These are phyloP conservation scores for Suhomyces sp. DNA, from an alignment of 805 yeast species.

Conservation along the genomic window DNA sequence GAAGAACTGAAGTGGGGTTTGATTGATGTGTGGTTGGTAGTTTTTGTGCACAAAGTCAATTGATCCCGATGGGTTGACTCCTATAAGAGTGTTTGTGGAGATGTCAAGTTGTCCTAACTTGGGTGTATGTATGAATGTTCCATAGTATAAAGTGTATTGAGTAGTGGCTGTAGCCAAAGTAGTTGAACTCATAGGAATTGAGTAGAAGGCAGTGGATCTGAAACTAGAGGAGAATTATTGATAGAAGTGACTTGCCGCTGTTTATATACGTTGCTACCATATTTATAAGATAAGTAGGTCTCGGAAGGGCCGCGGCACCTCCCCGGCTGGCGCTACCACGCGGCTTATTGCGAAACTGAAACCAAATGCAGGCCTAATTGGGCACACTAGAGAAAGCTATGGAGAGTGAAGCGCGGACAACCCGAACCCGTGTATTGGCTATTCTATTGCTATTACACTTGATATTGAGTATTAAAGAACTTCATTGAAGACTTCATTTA, in stretches of 20 bases:
- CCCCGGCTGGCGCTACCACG: neutral
- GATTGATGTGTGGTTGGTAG: slow-evolving; percentile 4
- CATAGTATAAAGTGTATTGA: slow-evolving; percentile 52
- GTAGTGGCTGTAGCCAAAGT: slow-evolving; percentile 4
- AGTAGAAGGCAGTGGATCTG: neutral
- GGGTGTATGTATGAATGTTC: slow-evolving; percentile 76
- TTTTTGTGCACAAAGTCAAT: slow-evolving; percentile 39
- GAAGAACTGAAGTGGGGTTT: neutral
- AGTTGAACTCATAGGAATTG: neutral
- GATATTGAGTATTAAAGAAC: neutral
- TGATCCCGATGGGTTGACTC: slow-evolving; percentile 57
- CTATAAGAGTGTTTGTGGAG: slow-evolving; percentile 53
- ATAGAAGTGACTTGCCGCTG: neutral
- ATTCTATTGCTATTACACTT: too few relatives aligned
- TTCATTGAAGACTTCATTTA: neutral
- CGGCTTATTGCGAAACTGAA: neutral
- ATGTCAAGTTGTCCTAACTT: slow-evolving; percentile 54
- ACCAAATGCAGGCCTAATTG: neutral
- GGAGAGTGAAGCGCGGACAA: too few relatives aligned
- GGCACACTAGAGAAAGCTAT: too few relatives aligned
- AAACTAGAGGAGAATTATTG: neutral
- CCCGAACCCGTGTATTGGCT: too few relatives aligned
- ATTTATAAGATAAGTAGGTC: neutral
- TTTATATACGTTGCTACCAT: neutral
- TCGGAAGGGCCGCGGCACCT: neutral